Percentiles rank a stretch among this genome's conserved stretches.
Evolutionary conservation across 192 early-diverging fungal species (phyloP).

Genomic region (Podila verticillata): DNA sequence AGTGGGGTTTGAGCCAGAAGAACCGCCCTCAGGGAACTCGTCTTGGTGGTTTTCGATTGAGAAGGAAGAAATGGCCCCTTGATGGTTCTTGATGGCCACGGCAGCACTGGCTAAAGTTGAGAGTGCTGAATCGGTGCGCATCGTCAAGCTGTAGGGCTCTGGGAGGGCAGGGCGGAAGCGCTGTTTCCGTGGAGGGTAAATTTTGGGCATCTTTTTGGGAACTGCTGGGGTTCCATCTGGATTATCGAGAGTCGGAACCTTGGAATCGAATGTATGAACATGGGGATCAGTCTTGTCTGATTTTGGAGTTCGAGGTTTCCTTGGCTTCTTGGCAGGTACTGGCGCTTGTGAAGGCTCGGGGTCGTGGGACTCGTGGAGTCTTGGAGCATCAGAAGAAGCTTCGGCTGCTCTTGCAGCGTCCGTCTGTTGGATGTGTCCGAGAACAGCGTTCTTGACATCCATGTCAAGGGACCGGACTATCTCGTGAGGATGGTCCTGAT

Average conservation of each 20-base stretch:
- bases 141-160: constrained; percentile 21
- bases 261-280: too few relatives aligned
- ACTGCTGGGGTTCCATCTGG: not conserved
- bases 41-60: not conserved
- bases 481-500: too few relatives aligned
- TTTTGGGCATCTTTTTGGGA: constrained; percentile 27
- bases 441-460: too few relatives aligned
- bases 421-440: too few relatives aligned
- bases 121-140: constrained; percentile 35
- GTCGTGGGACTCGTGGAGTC: too few relatives aligned
- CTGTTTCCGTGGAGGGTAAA: constrained; percentile 42
- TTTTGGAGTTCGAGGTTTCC: too few relatives aligned
- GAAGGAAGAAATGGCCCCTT: constrained; percentile 12
- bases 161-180: constrained; percentile 11
- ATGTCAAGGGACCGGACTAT: too few relatives aligned
- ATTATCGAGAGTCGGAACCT: not conserved
- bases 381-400: too few relatives aligned
- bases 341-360: too few relatives aligned
- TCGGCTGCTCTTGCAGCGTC: too few relatives aligned
- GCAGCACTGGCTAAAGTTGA: constrained; percentile 46
- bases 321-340: too few relatives aligned
- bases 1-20: not conserved
- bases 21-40: not conserved
- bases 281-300: too few relatives aligned
- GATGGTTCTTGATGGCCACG: constrained; percentile 36